Evolutionary conservation across 2,329 filamentous ascomycete species (phyloP), one percentile per base, ranked within the genome.

Genomic region (Zalaria sp.): DNA sequence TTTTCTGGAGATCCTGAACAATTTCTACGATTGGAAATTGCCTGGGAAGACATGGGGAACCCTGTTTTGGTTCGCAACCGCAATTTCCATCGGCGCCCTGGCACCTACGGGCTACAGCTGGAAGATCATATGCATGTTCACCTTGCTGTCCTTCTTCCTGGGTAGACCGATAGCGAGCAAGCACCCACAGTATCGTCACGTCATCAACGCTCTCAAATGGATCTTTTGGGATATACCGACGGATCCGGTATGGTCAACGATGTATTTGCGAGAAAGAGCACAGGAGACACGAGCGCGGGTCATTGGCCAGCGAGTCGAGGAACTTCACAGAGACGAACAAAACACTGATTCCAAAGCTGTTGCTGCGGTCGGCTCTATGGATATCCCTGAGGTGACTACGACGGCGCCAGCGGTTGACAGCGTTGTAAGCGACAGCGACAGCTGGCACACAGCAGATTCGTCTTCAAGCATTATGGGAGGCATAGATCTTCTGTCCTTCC

Each of bases 171-270:
- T 64, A 38, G 46, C 57, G 2, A 57, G 58, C 43, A 46, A 46
- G 27, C 56, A 57, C 41, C 61, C 61, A 2, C 53, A 56, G 37
- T 63, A 62, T 45, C 48, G 61, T 27, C 53, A 56, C 38, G 44
- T 61, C 3, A 54, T 61, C 26, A 57, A 54, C 34, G 56, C 57
- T 2, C 47, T 61, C 25, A 53, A 55, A 37, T 64, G 58, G 55
- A 47, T 57, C 4, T 56, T 61, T 35, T 63, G 60, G 61, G 57
- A 58, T 37, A 59, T 63, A 27, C 61, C 61, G 3, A 61, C 58
- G 4, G 50, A 63, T 42, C 53, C 54, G 1, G 52, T 57, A 39
- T 56, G 56, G 56, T 52, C 54, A 2, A 55, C 58, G 40, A 46
- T 46, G 27, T 57, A 59, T 37, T 43, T 59, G 5, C 48, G 53